phyloP scores from a whole-genome alignment of 2,329 filamentous ascomycete genomes.

The Neofusicoccum ribis region DNA sequence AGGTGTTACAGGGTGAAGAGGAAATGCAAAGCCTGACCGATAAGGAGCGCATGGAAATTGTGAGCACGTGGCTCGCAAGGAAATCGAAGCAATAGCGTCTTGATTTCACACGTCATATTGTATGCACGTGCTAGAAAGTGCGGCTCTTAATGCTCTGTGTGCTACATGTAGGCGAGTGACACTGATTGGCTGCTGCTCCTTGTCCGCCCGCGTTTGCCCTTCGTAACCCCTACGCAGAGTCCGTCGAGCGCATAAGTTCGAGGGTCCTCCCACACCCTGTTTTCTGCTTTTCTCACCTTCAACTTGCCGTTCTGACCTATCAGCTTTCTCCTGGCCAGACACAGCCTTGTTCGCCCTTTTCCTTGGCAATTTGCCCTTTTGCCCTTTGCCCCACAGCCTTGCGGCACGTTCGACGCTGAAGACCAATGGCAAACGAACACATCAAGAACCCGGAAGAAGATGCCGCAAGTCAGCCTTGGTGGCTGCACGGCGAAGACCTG shows the following conservation, averaged over 20 bases:
- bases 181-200: too few relatives aligned
- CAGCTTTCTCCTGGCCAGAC: not conserved
- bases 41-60: not conserved
- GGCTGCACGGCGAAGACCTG: not conserved
- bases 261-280: not conserved
- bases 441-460: not conserved
- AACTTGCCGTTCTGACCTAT: not conserved
- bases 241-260: not conserved
- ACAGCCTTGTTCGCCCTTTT: not conserved
- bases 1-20: not conserved
- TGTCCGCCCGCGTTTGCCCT: not conserved
- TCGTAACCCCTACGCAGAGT: not conserved
- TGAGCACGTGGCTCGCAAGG: not conserved
- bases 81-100: not conserved
- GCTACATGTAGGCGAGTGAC: too few relatives aligned
- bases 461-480: not conserved
- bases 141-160: too few relatives aligned
- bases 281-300: not conserved
- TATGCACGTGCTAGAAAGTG: too few relatives aligned
- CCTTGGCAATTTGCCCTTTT: not conserved
- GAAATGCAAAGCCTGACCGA: not conserved
- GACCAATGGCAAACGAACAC: not conserved
- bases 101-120: too few relatives aligned
- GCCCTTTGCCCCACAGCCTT: not conserved
- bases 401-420: not conserved